Evolutionary conservation across 129 eudicot species (phyloP).

Genomic region (Rutidosis leptorrhynchoides): DNA sequence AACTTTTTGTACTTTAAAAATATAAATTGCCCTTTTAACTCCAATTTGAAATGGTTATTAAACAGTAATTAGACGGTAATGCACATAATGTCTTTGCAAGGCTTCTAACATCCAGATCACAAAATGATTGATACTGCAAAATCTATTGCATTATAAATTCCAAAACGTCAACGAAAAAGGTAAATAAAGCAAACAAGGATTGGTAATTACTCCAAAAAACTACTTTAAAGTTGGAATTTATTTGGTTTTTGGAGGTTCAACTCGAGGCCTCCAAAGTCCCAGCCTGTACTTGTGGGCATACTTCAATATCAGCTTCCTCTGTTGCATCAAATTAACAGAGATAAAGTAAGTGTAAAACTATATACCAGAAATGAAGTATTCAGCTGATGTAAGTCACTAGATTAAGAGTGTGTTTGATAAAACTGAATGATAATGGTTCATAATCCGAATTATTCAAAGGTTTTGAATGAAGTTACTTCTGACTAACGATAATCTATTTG

Average conservation of each 20-base stretch:
- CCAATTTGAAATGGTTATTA: not conserved
- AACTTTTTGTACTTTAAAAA: not conserved
- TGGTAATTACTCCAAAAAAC: conserved; percentile 9
- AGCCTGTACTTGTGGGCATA: conserved; percentile 84
- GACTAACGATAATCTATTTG: too few relatives aligned
- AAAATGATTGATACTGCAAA: conserved; percentile 6
- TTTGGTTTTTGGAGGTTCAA: conserved; percentile 37
- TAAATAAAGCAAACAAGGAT: conserved; percentile 21
- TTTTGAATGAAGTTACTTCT: too few relatives aligned
- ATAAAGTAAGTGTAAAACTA: not conserved
- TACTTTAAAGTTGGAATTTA: conserved; percentile 11
- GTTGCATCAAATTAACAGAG: conserved; percentile 21
- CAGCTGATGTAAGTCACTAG: not conserved
- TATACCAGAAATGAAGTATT: not conserved
- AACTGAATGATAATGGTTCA: too few relatives aligned
- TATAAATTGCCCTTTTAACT: not conserved
- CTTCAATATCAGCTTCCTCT: conserved; percentile 96
- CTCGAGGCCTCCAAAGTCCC: conserved; percentile 96
- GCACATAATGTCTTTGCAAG: not conserved
- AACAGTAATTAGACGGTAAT: not conserved
- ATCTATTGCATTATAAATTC: conserved; percentile 7
- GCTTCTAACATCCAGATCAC: not conserved
- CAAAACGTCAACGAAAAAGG: conserved; percentile 12
- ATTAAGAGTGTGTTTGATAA: too few relatives aligned
- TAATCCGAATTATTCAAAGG: too few relatives aligned